Percentiles rank a stretch among this genome's conserved stretches.
phyloP scores from a whole-genome alignment of 352 stramenopile species.

The Globisporangium recalcitrans region DNA sequence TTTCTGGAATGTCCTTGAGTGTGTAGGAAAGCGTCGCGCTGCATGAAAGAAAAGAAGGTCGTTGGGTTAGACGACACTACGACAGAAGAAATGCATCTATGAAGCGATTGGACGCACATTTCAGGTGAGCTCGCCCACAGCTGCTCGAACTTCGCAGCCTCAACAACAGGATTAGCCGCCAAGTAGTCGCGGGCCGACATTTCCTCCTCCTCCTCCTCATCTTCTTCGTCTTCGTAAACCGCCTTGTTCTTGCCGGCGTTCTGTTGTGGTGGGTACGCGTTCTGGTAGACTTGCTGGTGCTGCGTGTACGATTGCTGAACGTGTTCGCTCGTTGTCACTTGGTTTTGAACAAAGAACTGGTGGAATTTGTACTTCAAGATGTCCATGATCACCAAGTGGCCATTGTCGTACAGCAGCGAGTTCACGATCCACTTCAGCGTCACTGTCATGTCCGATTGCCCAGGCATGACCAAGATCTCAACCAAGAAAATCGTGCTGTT shows the following conservation, averaged over 20 bases:
- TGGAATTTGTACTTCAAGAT: constrained; percentile 70
- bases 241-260: constrained; percentile 5
- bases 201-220: constrained; percentile 42
- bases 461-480: constrained; percentile 74
- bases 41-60: neutral
- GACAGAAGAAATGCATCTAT: neutral
- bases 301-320: constrained; percentile 10
- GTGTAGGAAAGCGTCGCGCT: constrained; percentile 51
- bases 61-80: neutral
- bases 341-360: constrained; percentile 48
- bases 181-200: constrained; percentile 73
- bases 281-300: constrained; percentile 17
- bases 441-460: constrained; percentile 70
- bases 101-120: constrained; percentile 53
- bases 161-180: constrained; percentile 48
- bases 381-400: constrained; percentile 75
- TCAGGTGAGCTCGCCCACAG: constrained; percentile 59
- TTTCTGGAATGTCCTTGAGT: constrained; percentile 52
- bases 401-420: constrained; percentile 81
- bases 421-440: constrained; percentile 89
- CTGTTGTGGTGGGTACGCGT: constrained; percentile 13
- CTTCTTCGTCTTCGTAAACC: constrained; percentile 30
- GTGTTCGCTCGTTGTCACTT: constrained; percentile 18
- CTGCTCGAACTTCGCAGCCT: constrained; percentile 76
- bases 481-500: constrained; percentile 81